Conservation (phyloP, 23 red algal genomes). For the Agarophyton chilense region DNA sequence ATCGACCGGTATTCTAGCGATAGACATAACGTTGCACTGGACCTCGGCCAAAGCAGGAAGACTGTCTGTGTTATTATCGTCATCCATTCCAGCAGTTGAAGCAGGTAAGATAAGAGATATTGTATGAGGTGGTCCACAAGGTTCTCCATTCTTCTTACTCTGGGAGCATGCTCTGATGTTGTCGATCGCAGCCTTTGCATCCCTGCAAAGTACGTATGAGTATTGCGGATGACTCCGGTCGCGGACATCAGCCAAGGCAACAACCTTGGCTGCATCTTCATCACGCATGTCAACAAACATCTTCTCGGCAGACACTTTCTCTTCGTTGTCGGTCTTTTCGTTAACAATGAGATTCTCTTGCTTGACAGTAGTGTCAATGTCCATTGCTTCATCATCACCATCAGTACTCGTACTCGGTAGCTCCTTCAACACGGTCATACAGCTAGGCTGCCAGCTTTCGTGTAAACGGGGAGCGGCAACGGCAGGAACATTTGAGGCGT, state of each 20-base stretch:
- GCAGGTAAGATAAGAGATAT: slow-evolving; percentile 61
- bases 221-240: slow-evolving; percentile 18
- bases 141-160: slow-evolving; percentile 35
- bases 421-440: slow-evolving; percentile 42
- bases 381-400: slow-evolving; percentile 1
- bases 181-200: slow-evolving; percentile 42
- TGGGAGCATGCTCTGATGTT: slow-evolving; percentile 44
- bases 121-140: slow-evolving; percentile 54
- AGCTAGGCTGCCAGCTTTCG: slow-evolving; percentile 42
- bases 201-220: slow-evolving; percentile 57
- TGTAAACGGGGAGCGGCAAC: neutral
- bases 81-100: slow-evolving; percentile 31
- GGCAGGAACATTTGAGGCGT: slow-evolving; percentile 1
- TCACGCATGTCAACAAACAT: slow-evolving; percentile 71
- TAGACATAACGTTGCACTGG: slow-evolving; percentile 58
- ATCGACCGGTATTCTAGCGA: slow-evolving; percentile 55
- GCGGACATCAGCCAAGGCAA: slow-evolving; percentile 31
- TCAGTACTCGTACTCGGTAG: slow-evolving; percentile 29
- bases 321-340: neutral
- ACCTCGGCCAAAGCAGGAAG: slow-evolving; percentile 47
- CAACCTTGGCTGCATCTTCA: slow-evolving; percentile 42
- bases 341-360: slow-evolving; percentile 10
- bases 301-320: slow-evolving; percentile 6
- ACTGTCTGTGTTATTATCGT: slow-evolving; percentile 32
- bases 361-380: neutral